Conservation (phyloP, 2,329 filamentous ascomycete species). For the Domatiomyces globalis region DNA sequence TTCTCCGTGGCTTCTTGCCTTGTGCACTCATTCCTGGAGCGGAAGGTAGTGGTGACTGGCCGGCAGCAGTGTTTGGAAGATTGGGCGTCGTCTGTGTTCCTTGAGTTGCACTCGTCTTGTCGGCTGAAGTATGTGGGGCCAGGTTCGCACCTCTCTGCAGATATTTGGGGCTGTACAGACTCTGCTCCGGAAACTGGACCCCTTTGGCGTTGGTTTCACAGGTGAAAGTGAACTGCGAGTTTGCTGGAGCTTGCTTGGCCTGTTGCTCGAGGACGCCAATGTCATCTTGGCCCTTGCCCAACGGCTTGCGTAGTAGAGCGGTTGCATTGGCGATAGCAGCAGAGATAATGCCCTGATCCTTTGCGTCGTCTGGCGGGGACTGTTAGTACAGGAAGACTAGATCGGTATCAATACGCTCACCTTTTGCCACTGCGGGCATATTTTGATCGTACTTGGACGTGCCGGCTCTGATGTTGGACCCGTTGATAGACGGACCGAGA, state of each 20-base stretch:
- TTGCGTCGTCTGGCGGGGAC: constrained; percentile 28
- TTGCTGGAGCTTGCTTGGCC: constrained; percentile 50
- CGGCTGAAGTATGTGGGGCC: constrained; percentile 20
- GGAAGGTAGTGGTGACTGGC: constrained; percentile 11
- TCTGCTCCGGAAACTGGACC: constrained; percentile 57
- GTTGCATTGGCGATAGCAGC: constrained; percentile 81
- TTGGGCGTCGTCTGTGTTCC: constrained; percentile 43
- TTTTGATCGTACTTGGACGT: constrained; percentile 17
- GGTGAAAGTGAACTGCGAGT: constrained; percentile 90
- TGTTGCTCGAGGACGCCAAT: constrained; percentile 63
- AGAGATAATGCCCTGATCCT: constrained; percentile 72
- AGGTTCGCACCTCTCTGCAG: constrained; percentile 11
- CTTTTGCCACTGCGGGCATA: constrained; percentile 12
- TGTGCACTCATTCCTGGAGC: constrained; percentile 33
- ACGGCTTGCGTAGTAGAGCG: constrained; percentile 43
- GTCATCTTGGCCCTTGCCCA: constrained; percentile 57
- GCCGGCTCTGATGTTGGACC: constrained; percentile 16
- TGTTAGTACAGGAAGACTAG: constrained; percentile 3
- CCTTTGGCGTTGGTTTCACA: constrained; percentile 80
- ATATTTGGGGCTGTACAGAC: constrained; percentile 23
- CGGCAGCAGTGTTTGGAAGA: constrained; percentile 22
- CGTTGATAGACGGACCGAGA: constrained; percentile 19
- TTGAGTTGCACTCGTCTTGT: constrained; percentile 36
- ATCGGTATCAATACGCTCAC: constrained; percentile 4
- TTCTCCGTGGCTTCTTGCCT: constrained; percentile 51